phyloP scores from a whole-genome alignment of 2,329 filamentous ascomycete genomes.

The Diaporthe citriasiana region DNA sequence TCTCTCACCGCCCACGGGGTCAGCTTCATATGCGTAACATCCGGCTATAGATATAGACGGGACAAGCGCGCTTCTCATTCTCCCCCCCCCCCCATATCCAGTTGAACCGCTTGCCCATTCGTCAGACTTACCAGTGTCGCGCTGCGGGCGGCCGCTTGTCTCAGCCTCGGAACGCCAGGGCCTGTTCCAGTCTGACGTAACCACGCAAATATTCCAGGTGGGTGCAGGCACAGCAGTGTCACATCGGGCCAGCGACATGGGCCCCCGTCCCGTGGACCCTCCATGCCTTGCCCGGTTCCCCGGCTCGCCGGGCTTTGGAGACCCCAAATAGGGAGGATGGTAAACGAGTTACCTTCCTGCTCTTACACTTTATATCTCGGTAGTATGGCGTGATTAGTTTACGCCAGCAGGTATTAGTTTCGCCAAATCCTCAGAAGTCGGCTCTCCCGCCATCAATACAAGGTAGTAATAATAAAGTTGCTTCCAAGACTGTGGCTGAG shows the following conservation, averaged over 20 bases:
- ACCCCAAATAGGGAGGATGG: neutral
- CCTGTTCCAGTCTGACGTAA: slow-evolving; percentile 7
- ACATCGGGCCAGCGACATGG: slow-evolving; percentile 7
- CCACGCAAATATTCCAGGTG: neutral
- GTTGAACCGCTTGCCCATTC: neutral
- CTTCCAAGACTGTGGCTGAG: neutral
- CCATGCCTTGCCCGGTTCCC: slow-evolving; percentile 21
- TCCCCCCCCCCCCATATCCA: neutral
- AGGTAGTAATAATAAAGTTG: neutral
- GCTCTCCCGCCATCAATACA: neutral
- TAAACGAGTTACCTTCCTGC: neutral
- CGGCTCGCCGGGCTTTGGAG: neutral
- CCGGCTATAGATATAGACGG: neutral
- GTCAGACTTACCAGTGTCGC: neutral
- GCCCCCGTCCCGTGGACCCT: neutral
- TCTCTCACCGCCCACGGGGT: slow-evolving; percentile 21
- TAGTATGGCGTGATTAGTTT: neutral
- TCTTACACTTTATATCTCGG: neutral
- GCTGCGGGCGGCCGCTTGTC: slow-evolving; percentile 14
- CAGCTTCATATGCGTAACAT: neutral
- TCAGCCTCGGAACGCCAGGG: neutral
- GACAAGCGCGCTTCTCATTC: slow-evolving; percentile 14
- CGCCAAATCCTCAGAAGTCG: neutral
- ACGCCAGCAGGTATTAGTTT: too few relatives aligned
- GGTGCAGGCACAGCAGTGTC: neutral